Conservation (phyloP, 371 early-diverging fungal species). For the Paraphysoderma sedebokerense region DNA sequence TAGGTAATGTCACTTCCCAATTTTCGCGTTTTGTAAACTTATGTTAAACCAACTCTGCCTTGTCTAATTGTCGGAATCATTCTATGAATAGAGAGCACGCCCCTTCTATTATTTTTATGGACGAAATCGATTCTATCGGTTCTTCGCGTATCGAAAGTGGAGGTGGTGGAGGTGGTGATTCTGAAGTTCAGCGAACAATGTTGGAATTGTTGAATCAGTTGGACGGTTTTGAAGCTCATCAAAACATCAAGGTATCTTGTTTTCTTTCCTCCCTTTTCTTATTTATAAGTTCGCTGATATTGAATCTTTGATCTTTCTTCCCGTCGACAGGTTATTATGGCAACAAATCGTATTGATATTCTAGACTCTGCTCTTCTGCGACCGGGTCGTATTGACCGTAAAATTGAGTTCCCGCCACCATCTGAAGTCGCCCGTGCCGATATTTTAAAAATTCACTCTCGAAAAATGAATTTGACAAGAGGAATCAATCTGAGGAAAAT, state of each 20-base stretch:
- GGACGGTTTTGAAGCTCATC: constrained; percentile 98
- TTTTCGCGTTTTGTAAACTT: background rate
- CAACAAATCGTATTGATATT: constrained; percentile 99
- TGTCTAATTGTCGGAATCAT: background rate
- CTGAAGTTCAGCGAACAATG: constrained; percentile 94
- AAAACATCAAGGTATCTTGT: constrained; percentile 75
- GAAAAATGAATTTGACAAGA: constrained; percentile 98
- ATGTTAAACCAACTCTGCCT: background rate
- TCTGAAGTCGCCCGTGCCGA: constrained; percentile 92
- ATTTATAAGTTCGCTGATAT: too few species aligned
- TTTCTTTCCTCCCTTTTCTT: too few species aligned
- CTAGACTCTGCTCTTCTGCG: constrained; percentile 94
- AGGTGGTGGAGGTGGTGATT: constrained; percentile 65
- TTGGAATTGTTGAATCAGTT: constrained; percentile 83
- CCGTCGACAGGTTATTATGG: constrained; percentile 78
- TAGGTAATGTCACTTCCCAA: constrained; percentile 39
- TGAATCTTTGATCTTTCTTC: too few species aligned
- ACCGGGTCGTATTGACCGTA: constrained; percentile 98
- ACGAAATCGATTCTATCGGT: constrained; percentile 99
- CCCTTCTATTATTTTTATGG: constrained; percentile 99
- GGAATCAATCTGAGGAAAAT: constrained; percentile 95
- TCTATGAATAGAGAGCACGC: constrained; percentile 56
- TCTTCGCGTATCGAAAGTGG: constrained; percentile 79
- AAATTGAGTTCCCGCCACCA: constrained; percentile 99
- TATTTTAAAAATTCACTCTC: constrained; percentile 98